These are phyloP conservation scores for Kregervanrija fluxuum DNA, from an alignment of 805 yeast species.

Conservation along the genomic window DNA sequence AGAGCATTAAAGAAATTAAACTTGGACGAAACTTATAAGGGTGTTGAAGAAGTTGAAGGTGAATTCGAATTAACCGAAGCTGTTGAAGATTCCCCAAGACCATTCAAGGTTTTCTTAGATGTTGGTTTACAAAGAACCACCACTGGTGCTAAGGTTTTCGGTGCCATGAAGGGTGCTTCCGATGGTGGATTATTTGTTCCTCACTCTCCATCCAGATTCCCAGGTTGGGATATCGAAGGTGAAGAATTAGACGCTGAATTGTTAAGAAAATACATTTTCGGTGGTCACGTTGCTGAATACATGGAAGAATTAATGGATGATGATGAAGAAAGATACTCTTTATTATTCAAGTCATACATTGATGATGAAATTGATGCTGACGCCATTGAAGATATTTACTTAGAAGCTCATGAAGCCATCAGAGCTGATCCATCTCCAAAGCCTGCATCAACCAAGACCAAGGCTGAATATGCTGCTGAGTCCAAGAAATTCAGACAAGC, in stretches of 20 bases:
- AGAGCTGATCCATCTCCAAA: constrained; percentile 92
- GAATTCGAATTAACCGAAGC: constrained; percentile 98
- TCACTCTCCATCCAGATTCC: constrained; percentile 99
- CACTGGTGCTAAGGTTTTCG: constrained; percentile 99
- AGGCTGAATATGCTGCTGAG: constrained; percentile 96
- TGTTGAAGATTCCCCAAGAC: constrained; percentile 98
- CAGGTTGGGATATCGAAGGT: constrained; percentile 99
- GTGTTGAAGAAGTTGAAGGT: constrained; percentile 99
- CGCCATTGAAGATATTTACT: constrained; percentile 90
- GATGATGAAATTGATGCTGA: constrained; percentile 98
- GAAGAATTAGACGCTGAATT: constrained; percentile 97
- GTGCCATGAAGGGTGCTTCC: constrained; percentile 99
- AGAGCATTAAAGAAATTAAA: constrained; percentile 97
- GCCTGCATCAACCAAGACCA: constrained; percentile 87
- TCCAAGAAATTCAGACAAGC: constrained; percentile 84
- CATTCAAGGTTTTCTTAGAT: constrained; percentile 98
- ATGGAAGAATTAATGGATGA: constrained; percentile 99
- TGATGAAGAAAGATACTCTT: constrained; percentile 98
- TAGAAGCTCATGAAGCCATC: constrained; percentile 89
- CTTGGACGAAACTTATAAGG: constrained; percentile 94
- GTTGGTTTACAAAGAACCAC: constrained; percentile 99
- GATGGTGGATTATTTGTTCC: constrained; percentile 99
- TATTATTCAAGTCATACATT: constrained; percentile 92
- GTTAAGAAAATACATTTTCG: constrained; percentile 98
- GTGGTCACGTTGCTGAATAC: constrained; percentile 99